Percentiles rank a stretch among this genome's conserved stretches.
These are phyloP conservation scores for Yarrowia divulgata DNA, from an alignment of 805 yeast genomes.

Conservation along the genomic window DNA sequence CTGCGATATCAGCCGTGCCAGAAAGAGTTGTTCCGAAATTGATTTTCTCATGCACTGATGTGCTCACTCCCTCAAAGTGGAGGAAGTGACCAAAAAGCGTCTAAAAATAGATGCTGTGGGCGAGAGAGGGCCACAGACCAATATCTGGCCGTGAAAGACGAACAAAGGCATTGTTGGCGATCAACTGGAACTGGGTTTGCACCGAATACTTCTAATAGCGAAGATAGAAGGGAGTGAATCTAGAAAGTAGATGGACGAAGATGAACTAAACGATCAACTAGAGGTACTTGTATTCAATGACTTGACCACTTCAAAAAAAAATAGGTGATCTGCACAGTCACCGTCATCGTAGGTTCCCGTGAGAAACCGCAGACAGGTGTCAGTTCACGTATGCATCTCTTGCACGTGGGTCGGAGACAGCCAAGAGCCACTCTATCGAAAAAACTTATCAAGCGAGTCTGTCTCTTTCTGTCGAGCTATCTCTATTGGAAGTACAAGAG, in stretches of 20 bases:
- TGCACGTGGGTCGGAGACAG: slow-evolving; percentile 5
- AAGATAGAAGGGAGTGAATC: too few species aligned
- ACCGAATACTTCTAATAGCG: too few species aligned
- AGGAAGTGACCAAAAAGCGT: neutral
- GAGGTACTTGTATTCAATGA: too few species aligned
- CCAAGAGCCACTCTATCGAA: slow-evolving; percentile 18
- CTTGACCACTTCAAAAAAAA: too few species aligned
- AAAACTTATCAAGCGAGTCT: neutral
- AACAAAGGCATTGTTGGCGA: neutral
- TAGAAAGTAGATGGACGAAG: too few species aligned
- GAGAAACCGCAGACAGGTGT: neutral
- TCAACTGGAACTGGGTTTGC: neutral
- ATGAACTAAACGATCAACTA: too few species aligned
- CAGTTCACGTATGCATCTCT: neutral
- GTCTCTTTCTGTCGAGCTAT: too few species aligned
- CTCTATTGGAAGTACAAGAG: too few species aligned
- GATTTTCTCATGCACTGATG: slow-evolving; percentile 7
- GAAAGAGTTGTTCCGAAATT: slow-evolving; percentile 12
- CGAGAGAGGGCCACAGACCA: neutral
- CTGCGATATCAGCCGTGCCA: neutral
- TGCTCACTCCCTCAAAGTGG: neutral
- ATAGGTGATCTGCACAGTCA: too few species aligned
- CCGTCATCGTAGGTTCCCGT: too few species aligned
- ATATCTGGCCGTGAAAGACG: neutral
- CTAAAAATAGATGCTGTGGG: neutral